Conservation (phyloP, 331 rosid genomes). For the Malus hybrid region DNA sequence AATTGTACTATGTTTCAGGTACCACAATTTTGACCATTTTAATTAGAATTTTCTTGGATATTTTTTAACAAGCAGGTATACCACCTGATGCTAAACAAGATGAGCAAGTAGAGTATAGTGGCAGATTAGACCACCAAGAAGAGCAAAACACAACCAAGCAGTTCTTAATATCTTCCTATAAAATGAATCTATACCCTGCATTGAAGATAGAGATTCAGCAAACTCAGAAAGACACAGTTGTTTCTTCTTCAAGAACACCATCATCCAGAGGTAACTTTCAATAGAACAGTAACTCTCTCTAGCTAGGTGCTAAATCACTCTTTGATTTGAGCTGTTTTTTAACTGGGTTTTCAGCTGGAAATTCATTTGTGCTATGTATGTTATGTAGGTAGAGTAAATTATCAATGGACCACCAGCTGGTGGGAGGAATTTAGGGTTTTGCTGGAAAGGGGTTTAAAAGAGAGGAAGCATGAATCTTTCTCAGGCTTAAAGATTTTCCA, state of each 20-base stretch:
- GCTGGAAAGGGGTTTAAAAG: conserved; percentile 69
- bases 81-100: conserved; percentile 58
- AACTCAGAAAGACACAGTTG: conserved; percentile 10
- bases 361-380: background rate
- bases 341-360: background rate
- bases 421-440: conserved; percentile 73
- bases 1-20: background rate
- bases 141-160: conserved; percentile 66
- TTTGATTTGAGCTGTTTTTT: background rate
- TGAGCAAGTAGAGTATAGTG: conserved; percentile 32
- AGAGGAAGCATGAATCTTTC: conserved; percentile 84
- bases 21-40: background rate
- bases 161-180: conserved; percentile 55
- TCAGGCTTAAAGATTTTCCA: conserved; percentile 81
- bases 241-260: conserved; percentile 18
- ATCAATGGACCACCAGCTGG: conserved; percentile 72
- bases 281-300: background rate
- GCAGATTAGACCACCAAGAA: conserved; percentile 41
- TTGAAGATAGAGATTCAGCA: conserved; percentile 61
- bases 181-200: conserved; percentile 53
- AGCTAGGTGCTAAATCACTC: background rate
- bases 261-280: conserved; percentile 39
- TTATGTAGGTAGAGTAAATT: conserved; percentile 36
- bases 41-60: background rate
- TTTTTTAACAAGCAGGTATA: conserved; percentile 40